Evolutionary conservation across 352 stramenopile species (phyloP).

Genomic region (Globisporangium carolinianum): DNA sequence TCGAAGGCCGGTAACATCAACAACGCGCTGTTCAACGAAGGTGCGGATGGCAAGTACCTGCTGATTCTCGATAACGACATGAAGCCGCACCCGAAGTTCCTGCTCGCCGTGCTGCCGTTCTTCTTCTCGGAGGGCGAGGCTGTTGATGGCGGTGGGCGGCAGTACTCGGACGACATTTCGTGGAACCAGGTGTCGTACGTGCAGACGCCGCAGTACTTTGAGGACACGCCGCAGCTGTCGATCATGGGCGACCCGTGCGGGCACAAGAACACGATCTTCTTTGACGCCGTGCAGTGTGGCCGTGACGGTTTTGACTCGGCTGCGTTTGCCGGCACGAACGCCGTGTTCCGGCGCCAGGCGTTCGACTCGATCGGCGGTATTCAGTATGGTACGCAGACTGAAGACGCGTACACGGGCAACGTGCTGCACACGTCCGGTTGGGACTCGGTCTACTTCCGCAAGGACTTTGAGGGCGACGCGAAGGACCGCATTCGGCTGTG

Average conservation of each 20-base stretch:
- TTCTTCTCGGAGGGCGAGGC: conserved; percentile 87
- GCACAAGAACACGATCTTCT: conserved; percentile 90
- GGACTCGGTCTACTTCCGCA: conserved; percentile 87
- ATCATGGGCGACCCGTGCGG: conserved; percentile 85
- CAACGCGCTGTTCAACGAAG: conserved; percentile 88
- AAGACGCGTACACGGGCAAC: conserved; percentile 89
- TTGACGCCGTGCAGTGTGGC: conserved; percentile 83
- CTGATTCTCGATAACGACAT: conserved; percentile 92
- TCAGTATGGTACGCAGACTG: conserved; percentile 85
- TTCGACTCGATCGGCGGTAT: conserved; percentile 88
- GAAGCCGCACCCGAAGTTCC: conserved; percentile 87
- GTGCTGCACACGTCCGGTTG: conserved; percentile 77
- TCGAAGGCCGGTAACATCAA: conserved; percentile 92
- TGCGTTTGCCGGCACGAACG: conserved; percentile 86
- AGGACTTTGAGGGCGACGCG: conserved; percentile 83
- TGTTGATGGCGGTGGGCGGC: conserved; percentile 71
- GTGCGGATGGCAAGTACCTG: conserved; percentile 82
- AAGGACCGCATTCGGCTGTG: conserved; percentile 84
- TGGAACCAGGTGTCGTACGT: conserved; percentile 89
- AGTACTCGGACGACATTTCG: conserved; percentile 87
- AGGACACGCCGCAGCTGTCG: conserved; percentile 76
- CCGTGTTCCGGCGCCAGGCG: conserved; percentile 83
- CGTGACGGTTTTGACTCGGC: conserved; percentile 85
- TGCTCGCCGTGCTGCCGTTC: conserved; percentile 81
- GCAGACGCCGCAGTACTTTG: conserved; percentile 88